A percentile compares a stretch with the other conserved stretches of the same genome.
Conservation (phyloP, 257 asterid genomes). For the Forsythia viridissima region DNA sequence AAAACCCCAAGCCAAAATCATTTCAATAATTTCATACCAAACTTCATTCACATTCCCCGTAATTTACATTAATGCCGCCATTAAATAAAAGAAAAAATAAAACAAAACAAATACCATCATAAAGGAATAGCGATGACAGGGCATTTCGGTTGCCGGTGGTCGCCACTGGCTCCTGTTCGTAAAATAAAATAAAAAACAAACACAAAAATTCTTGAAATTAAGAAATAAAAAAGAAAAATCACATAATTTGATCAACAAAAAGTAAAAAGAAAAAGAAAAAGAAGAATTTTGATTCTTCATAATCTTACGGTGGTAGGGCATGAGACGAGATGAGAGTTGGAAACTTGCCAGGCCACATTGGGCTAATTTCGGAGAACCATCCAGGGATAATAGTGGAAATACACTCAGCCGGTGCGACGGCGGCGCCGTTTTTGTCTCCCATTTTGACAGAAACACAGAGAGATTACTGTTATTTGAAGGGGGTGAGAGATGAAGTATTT, state of each 20-base stretch:
- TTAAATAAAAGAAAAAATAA: too few species aligned
- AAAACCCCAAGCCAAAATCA: background rate
- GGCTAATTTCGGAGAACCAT: too few species aligned
- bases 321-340: constrained; percentile 9
- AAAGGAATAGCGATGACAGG: constrained; percentile 61
- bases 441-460: too few species aligned
- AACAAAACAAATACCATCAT: constrained; percentile 53
- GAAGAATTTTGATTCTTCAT: background rate
- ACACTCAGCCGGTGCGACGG: too few species aligned
- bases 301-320: constrained; percentile 29
- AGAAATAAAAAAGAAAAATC: background rate
- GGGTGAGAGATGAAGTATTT: too few species aligned
- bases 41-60: background rate
- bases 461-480: too few species aligned
- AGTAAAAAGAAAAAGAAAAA: background rate
- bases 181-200: constrained; percentile 9
- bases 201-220: background rate
- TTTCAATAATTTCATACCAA: background rate
- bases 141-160: constrained; percentile 59
- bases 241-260: background rate
- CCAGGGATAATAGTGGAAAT: too few species aligned
- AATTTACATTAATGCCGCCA: background rate
- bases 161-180: constrained; percentile 51
- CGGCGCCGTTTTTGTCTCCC: too few species aligned
- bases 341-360: too few species aligned